Evolutionary conservation across 495 filamentous ascomycete species (phyloP), one percentile per base, ranked within the genome.

Genomic region (Daldinia grandis): DNA sequence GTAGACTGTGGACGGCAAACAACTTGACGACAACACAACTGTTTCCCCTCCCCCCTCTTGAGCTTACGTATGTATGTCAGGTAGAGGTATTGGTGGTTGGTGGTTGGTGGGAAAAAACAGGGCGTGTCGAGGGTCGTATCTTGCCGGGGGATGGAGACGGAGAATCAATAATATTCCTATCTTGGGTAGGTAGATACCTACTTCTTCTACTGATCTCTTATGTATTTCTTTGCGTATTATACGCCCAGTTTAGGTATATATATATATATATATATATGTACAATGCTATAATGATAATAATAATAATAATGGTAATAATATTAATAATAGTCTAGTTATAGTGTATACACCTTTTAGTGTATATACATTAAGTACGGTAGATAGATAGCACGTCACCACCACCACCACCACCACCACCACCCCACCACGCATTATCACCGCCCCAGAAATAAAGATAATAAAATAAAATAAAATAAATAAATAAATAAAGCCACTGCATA

Each of bases 371-470:
- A n/a, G n/a, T 9, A 10, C 8, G 9, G 9, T 33, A 33, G 9
- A 35, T 35, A 35, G 7, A 42, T n/a, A n/a, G 15, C 12, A 40
- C 37, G 37, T 40, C 37, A 40, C 37, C 27, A 30, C 25, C 28
- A 31, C 8, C n/a, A 55, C n/a, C 37, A 40, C 37, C 27, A 30
- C 25, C 28, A 31, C 8, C n/a, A 55, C n/a, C 0, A 27, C 50
- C 62, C 50, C 62, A 64, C 37, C 53, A 66, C 42, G 50, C 35
- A 69, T 61, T 69, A 69, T 56, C 67, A 55, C 47, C 28, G 17
- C 67, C 67, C 53, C 51, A 69, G 42, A 64, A 54, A 4, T 33
- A 62, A 62, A 53, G 19, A 49, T 30, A 10, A 64, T 44, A 55
- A 30, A n/a, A 63, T 44, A 25, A 25, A 9, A 49, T 30, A 10